Evolutionary conservation across 805 yeast species (phyloP), one percentile per base, ranked within the genome.

Genomic region (Sugiyamaella boreocaroliniensis): DNA sequence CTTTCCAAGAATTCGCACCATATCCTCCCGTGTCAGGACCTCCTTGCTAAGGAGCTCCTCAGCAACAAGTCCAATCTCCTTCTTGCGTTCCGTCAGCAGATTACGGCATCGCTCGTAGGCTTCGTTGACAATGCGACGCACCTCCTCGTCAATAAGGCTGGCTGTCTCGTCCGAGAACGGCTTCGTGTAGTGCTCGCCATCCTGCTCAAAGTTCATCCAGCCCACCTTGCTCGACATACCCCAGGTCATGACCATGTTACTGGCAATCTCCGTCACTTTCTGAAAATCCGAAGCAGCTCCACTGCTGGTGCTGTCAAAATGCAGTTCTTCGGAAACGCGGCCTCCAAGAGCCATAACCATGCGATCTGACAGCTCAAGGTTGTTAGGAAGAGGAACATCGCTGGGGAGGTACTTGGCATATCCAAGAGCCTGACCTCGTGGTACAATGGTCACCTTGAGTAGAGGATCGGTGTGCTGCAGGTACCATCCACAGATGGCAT

Each of bases 281-380:
- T 92, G 88, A 75, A 93, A 90, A 69, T 93, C 99, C 65, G 93
- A 97, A 19, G 89, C 82, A 0, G 97, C 99, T 54, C 99, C 99
- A 52, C 95, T 83, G 6, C 98, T 90, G 9, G 93, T 95, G n/a
- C 90, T 81, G 16, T 81, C 77, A 65, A 93, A 93, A 67, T 92
- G 89, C 47, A 93, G 71, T 70, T 95, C 99, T 70, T 93, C 99
- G 40, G 95, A 82, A 16, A 93, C 97, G 62, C 99, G 80, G 16
- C 99, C 99, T 42, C 98, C 99, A 46, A 93, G 76, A 0, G 97
- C 86, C 98, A 93, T 95, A 26, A 89, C 82, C 95, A 93, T 90
- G 59, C 95, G 79, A 68, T 93, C 96, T 59, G 76, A 76, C 57
- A 90, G 79, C 69, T 93, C 97, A 57, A 81, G 77, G 53, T 83